Evolutionary conservation across 371 early-diverging fungal species (phyloP).

Genomic region (Blakeslea trispora): DNA sequence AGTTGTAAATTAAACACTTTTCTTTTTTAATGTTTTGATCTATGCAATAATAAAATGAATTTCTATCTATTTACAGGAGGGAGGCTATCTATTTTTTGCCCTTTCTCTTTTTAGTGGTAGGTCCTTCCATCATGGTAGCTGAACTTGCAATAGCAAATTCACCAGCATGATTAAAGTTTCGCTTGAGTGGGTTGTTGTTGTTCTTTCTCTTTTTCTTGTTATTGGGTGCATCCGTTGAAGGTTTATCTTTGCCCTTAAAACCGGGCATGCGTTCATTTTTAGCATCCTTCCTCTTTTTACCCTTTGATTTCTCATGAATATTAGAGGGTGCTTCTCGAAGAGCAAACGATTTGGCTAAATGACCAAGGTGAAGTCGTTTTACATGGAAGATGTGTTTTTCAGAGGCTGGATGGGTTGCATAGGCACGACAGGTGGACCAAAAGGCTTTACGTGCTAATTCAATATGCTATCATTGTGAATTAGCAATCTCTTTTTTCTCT

Average conservation of each 20-base stretch:
- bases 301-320: constrained; percentile 47
- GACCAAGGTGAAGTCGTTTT: constrained; percentile 92
- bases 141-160: constrained; percentile 49
- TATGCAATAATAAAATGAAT: no score
- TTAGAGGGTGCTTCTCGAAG: constrained; percentile 85
- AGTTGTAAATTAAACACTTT: no score
- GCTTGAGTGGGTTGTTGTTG: constrained; percentile 30
- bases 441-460: constrained; percentile 78
- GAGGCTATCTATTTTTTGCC: background rate
- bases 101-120: constrained; percentile 43
- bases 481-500: background rate
- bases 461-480: constrained; percentile 47
- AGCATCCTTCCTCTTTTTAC: constrained; percentile 50
- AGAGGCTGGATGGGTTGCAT: constrained; percentile 85
- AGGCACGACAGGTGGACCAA: constrained; percentile 88
- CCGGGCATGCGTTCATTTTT: constrained; percentile 46
- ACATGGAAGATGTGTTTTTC: constrained; percentile 92
- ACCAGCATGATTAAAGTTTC: constrained; percentile 43
- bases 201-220: constrained; percentile 26
- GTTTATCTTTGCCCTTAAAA: constrained; percentile 33
- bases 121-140: constrained; percentile 27
- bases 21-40: no score
- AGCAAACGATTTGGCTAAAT: constrained; percentile 94
- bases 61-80: no score
- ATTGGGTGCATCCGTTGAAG: constrained; percentile 9